Evolutionary conservation across 306 rosid genomes (phyloP).

Genomic region (Quillaja saponaria): DNA sequence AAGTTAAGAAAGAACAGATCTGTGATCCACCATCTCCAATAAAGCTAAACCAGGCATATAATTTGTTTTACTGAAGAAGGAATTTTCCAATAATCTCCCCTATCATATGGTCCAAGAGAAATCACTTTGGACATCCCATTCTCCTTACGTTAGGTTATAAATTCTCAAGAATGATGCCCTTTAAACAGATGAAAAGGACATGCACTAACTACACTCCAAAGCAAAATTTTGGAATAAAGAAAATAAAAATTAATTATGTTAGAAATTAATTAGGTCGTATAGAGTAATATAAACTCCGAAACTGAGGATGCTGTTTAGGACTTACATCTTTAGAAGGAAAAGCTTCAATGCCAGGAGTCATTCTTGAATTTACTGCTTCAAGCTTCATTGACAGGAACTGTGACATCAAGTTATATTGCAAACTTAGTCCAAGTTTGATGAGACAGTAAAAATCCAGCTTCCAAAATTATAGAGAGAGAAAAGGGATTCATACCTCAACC

Average conservation of each 20-base stretch:
- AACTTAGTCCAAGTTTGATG: neutral
- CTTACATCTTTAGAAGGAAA: slow-evolving; percentile 86
- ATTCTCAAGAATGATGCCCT: neutral
- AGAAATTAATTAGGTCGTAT: slow-evolving; percentile 1
- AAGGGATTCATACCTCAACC: slow-evolving; percentile 63
- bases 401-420: slow-evolving; percentile 28
- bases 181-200: neutral
- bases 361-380: slow-evolving; percentile 80
- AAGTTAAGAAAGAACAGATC: neutral
- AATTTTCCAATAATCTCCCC: too few relatives aligned
- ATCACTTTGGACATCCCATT: neutral
- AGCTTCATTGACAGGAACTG: slow-evolving; percentile 98
- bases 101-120: neutral
- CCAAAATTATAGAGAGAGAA: slow-evolving; percentile 1
- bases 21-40: too few relatives aligned
- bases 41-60: too few relatives aligned
- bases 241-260: slow-evolving; percentile 1
- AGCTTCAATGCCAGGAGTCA: slow-evolving; percentile 63
- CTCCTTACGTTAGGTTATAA: slow-evolving; percentile 3
- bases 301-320: neutral
- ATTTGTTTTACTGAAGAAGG: too few relatives aligned
- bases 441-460: slow-evolving; percentile 5
- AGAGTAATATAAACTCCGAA: slow-evolving; percentile 5
- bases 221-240: neutral
- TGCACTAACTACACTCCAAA: neutral